Percentiles rank a stretch among this genome's conserved stretches.
Conservation (phyloP, 108 stramenopile species). For the Nitzschia sp. region DNA sequence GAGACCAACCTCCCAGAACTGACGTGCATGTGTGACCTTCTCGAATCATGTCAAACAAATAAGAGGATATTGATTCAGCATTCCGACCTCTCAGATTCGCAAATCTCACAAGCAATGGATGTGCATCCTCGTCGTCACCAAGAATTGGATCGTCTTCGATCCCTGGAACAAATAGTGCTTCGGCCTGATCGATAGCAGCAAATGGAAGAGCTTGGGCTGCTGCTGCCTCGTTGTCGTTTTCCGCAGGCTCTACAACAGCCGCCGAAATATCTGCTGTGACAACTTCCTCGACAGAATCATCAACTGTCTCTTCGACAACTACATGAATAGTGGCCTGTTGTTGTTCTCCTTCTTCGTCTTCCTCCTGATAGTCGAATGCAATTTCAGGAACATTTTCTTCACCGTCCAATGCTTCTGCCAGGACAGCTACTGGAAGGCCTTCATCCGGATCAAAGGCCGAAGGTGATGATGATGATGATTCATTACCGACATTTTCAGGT, state of each 20-base stretch:
- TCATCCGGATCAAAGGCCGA: slow-evolving; percentile 16
- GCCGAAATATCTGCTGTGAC: neutral
- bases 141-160: neutral
- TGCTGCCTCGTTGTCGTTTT: neutral
- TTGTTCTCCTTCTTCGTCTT: neutral
- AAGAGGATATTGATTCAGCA: slow-evolving; percentile 5
- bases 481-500: too few species aligned
- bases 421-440: slow-evolving; percentile 18
- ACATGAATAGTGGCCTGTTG: neutral
- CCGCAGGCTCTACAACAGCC: neutral
- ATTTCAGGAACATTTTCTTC: slow-evolving; percentile 11
- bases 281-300: neutral
- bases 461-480: too few species aligned
- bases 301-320: neutral
- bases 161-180: neutral
- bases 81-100: neutral
- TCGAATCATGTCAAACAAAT: slow-evolving; percentile 28
- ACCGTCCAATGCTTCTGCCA: neutral
- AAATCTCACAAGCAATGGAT: neutral
- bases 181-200: neutral
- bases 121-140: neutral
- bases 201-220: neutral
- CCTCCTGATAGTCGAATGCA: neutral
- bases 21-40: slow-evolving; percentile 26
- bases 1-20: slow-evolving; percentile 18